Conservation (phyloP, 768 basidiomycete genomes). For the Paxillus rubicundulus region DNA sequence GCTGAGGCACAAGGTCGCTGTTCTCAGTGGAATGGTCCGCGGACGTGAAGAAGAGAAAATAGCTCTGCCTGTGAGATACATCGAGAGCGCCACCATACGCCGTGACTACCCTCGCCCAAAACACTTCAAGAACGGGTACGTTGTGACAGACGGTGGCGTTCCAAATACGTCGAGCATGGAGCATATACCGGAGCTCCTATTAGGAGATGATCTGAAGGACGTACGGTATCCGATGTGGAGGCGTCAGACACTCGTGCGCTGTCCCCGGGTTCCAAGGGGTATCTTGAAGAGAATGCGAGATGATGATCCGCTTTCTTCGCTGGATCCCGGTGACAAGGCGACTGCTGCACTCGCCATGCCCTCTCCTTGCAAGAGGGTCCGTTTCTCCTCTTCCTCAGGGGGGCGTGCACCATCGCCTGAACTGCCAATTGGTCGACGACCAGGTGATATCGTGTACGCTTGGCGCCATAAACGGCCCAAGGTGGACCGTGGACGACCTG, state of each 20-base stretch:
- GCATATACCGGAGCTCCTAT: constrained; percentile 14
- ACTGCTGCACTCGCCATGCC: background rate
- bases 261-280: constrained; percentile 21
- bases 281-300: constrained; percentile 30
- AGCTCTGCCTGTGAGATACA: constrained; percentile 18
- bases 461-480: constrained; percentile 14
- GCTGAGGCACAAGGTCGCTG: background rate
- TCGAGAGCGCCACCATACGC: constrained; percentile 25
- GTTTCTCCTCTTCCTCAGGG: constrained; percentile 16
- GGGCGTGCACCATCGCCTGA: constrained; percentile 16
- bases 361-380: constrained; percentile 20
- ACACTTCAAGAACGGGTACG: constrained; percentile 28
- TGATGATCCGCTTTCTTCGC: constrained; percentile 9
- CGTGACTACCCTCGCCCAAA: constrained; percentile 27
- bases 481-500: constrained; percentile 8
- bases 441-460: constrained; percentile 12
- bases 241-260: constrained; percentile 28
- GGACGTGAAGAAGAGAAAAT: constrained; percentile 21
- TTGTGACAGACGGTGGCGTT: constrained; percentile 21
- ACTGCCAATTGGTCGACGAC: constrained; percentile 12
- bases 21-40: background rate
- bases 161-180: constrained; percentile 7
- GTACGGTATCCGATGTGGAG: constrained; percentile 19
- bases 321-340: constrained; percentile 3
- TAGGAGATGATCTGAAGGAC: background rate